Conservation (phyloP, 257 asterid species). For the Anisodus tanguticus region DNA sequence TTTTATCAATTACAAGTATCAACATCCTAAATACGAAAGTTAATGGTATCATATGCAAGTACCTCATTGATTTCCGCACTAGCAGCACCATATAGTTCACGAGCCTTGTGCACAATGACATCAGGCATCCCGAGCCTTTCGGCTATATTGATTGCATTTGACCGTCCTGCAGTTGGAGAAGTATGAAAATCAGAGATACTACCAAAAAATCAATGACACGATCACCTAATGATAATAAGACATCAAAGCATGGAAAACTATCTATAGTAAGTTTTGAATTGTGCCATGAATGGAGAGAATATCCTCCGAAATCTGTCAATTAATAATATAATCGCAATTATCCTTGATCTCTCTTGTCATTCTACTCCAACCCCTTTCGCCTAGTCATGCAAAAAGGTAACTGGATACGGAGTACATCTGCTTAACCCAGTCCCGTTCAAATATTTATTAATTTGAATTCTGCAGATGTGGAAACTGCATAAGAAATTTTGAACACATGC, state of each 20-base stretch:
- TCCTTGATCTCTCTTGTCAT: conserved; percentile 8
- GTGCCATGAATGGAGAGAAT: neutral
- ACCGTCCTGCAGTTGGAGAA: conserved; percentile 66
- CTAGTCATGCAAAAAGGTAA: neutral
- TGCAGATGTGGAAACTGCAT: neutral
- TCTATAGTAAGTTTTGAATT: neutral
- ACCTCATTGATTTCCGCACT: conserved; percentile 97
- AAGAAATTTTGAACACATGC: neutral
- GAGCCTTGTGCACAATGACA: conserved; percentile 72
- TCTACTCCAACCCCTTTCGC: neutral
- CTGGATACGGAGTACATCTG: neutral
- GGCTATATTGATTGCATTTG: conserved; percentile 94
- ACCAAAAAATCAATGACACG: neutral
- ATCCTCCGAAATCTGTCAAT: neutral
- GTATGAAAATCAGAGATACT: conserved; percentile 19
- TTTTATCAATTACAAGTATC: conserved; percentile 20
- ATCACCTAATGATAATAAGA: neutral
- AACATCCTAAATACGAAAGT: conserved; percentile 25
- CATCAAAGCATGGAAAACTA: conserved; percentile 12
- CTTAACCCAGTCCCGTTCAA: neutral
- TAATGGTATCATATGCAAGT: conserved; percentile 29
- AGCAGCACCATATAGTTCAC: conserved; percentile 87
- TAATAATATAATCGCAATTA: neutral
- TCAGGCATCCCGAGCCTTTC: conserved; percentile 88
- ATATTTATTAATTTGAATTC: neutral